Evolutionary conservation across 2,329 filamentous ascomycete species (phyloP), one percentile per base, ranked within the genome.

Genomic region (Cercospora brassicicola): DNA sequence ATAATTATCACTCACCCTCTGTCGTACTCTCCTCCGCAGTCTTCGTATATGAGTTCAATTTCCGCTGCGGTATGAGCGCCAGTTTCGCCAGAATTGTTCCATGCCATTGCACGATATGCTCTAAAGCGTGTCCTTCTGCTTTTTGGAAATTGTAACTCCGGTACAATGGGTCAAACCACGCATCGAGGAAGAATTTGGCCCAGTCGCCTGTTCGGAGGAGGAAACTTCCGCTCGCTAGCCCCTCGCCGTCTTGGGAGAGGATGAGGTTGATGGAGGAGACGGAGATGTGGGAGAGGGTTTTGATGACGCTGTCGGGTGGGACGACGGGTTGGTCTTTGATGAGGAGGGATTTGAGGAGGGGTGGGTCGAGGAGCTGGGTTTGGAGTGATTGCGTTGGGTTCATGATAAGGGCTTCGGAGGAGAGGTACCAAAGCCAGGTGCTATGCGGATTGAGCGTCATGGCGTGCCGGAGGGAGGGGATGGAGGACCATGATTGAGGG

Each of bases 101-200:
- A 78, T 99, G 95, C 96, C 95, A 99, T 79, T 85, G 83, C 68
- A 85, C 82, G 59, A 85, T 82, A 71, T 85, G 83, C 73, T 85
- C 95, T 83, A 99, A 81, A 61, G 94, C 94, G 82, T 99, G 94
- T 26, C 86, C 88, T 80, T 99, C 95, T 0, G 93, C 94, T 79
- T 96, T 97, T 77, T 96, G 92, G 77, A 99, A 99, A 78, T 97
- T 96, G 82, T 99, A 99, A 73, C 86, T 91, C 71, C 94, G 87
- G 81, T 96, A 99, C 53, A 98, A 83, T 59, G 95, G 95, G 78
- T 98, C 93, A 77, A 95, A 96, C 95, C 95, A 99, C 0, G 92
- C 91, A 78, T 99, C 95, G 18, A 98, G 81, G 77, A 99, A 92
- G 83, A 91, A 99, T 76, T 91, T 91, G 55, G 92, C 91, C 92